A percentile compares a stretch with the other conserved stretches of the same genome.
Evolutionary conservation across 139 green algal genomes (phyloP).

Genomic region (Chlamydomonas urium): DNA sequence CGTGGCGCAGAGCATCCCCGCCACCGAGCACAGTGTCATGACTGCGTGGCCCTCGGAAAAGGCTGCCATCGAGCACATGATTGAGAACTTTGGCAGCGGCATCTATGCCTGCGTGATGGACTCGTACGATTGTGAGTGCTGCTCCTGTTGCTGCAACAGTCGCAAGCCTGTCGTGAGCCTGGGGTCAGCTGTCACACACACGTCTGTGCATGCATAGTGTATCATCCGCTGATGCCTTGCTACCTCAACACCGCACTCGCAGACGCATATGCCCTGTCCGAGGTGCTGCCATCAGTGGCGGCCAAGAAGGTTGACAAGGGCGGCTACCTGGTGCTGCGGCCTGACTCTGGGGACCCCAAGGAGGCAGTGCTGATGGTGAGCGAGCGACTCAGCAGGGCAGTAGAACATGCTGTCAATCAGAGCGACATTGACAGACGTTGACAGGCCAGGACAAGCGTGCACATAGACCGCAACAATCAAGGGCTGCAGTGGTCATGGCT

Average conservation of each 20-base stretch:
- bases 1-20: slow-evolving; percentile 73
- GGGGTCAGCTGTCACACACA: too few species aligned
- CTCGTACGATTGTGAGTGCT: slow-evolving; percentile 88
- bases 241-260: too few species aligned
- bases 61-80: slow-evolving; percentile 84
- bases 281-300: slow-evolving; percentile 71
- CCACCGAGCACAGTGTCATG: slow-evolving; percentile 92
- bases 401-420: too few species aligned
- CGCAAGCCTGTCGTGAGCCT: too few species aligned
- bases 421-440: too few species aligned
- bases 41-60: slow-evolving; percentile 78
- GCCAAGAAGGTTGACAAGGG: slow-evolving; percentile 56
- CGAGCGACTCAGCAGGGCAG: too few species aligned
- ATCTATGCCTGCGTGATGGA: slow-evolving; percentile 86
- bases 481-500: too few species aligned
- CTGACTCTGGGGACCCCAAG: slow-evolving; percentile 81
- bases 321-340: slow-evolving; percentile 81
- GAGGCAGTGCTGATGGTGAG: slow-evolving; percentile 68
- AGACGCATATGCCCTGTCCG: slow-evolving; percentile 64
- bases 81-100: slow-evolving; percentile 73
- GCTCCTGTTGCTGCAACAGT: too few species aligned
- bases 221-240: too few species aligned
- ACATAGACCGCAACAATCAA: too few species aligned
- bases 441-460: too few species aligned
- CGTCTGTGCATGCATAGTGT: too few species aligned